Evolutionary conservation across 23 red algal genomes (phyloP), one percentile per base, ranked within the genome.

Genomic region (Chondrus crispus): DNA sequence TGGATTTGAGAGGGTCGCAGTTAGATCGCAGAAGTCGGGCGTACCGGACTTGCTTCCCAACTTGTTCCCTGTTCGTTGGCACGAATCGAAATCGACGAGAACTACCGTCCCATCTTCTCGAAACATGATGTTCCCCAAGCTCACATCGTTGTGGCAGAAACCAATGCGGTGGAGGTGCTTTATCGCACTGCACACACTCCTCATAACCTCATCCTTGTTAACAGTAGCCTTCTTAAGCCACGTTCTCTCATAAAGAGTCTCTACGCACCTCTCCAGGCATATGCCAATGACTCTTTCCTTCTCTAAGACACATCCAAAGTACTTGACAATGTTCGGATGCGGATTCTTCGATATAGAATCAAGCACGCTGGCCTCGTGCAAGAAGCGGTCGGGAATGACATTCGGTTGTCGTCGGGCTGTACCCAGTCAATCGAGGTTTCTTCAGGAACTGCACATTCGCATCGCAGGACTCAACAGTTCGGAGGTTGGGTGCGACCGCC

Each of bases 241-340:
- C 51, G 51, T 55, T 20, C 51, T 55, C 13, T 55, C 20, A 20
- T 55, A 55, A 20, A 55, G 51, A 20, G 51, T 55, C 20, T 55
- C 51, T 20, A 14, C 51, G 20, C 51, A 55, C 51, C 51, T 55
- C 20, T 55, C 51, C 51, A 55, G 20, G 20, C 51, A 55, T 13
- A 55, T 55, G 13, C 51, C 51, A 20, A 55, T 20, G 20, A 55
- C 20, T 55, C 51, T 13, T 14, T 55, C 51, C 20, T 55, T 20
- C 51, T 55, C 20, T 20, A 55, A 13, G 20, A 55, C 51, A 55
- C 51, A 55, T 20, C 51, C 51, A 55, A 14, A 55, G 20, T 55
- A 78, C 4, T 78, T 78, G 45, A 78, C 54, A 50, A 78, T 78
- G 73, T 78, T 78, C 43, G 73, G 73, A 48, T 78, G 73, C 39